A percentile compares a stretch with the other conserved stretches of the same genome.
These are phyloP conservation scores for Paramecium primaurelia DNA, from an alignment of 73 alveolate genomes.

Conservation along the genomic window DNA sequence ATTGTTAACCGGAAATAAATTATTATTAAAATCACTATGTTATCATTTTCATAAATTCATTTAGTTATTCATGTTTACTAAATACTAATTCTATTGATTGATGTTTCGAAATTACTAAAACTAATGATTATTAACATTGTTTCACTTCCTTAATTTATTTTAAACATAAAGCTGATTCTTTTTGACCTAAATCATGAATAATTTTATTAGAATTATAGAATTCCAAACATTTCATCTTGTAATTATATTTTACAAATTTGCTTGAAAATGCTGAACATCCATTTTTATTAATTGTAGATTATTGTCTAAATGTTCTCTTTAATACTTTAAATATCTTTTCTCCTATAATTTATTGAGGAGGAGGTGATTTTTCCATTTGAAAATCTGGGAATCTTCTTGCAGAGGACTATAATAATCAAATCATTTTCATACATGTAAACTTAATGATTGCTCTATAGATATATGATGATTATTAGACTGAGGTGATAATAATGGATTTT, in stretches of 20 bases:
- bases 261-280: neutral
- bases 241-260: neutral
- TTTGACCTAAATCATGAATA: neutral
- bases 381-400: neutral
- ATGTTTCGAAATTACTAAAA: neutral
- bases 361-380: neutral
- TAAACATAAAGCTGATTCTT: neutral
- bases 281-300: neutral
- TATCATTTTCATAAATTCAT: neutral
- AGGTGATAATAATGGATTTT: neutral
- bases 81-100: neutral
- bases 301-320: neutral
- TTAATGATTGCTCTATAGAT: neutral
- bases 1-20: conserved; percentile 20
- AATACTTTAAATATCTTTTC: neutral
- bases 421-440: neutral
- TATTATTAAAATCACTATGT: neutral
- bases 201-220: neutral
- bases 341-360: neutral
- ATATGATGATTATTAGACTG: neutral
- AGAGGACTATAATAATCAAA: neutral
- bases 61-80: neutral
- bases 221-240: neutral
- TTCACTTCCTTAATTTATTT: neutral
- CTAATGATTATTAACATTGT: neutral